Percentiles rank a stretch among this genome's conserved stretches.
These are phyloP conservation scores for Fremontodendron californicum DNA, from an alignment of 345 rosid species.

Conservation along the genomic window DNA sequence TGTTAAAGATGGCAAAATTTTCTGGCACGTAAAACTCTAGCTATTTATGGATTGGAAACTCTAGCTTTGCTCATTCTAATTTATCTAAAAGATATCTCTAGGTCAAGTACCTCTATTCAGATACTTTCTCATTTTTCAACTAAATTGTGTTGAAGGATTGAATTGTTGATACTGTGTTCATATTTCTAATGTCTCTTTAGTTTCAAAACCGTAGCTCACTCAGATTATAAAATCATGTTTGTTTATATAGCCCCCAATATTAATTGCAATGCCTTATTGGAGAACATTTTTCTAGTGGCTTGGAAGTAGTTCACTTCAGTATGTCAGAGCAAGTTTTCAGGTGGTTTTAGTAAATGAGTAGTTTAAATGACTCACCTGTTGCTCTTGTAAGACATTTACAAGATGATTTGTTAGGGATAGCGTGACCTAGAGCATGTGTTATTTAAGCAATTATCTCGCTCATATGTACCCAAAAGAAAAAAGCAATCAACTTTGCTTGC, in stretches of 20 bases:
- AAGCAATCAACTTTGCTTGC: not conserved
- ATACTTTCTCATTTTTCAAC: not conserved
- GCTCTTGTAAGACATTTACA: too few relatives aligned
- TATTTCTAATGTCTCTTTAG: not conserved
- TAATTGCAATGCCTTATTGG: not conserved
- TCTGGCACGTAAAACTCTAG: not conserved
- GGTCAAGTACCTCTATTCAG: not conserved
- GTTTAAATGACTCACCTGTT: too few relatives aligned
- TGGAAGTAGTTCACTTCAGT: not conserved
- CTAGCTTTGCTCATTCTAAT: not conserved
- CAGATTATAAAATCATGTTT: not conserved
- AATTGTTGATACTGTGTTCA: not conserved
- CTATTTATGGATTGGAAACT: not conserved
- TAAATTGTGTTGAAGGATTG: not conserved
- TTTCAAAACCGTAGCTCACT: not conserved
- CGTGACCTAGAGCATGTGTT: too few relatives aligned
- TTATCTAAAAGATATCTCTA: not conserved
- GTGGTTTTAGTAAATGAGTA: not conserved
- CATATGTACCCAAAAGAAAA: too few relatives aligned
- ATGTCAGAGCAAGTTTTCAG: not conserved
- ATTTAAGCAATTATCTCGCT: too few relatives aligned
- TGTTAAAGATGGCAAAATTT: not conserved
- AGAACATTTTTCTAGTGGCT: not conserved
- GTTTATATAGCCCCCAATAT: not conserved
- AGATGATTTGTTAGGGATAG: too few relatives aligned